Base-by-base conservation (phyloP, 257 asterid genomes). In the Pogostemon cablin region DNA sequence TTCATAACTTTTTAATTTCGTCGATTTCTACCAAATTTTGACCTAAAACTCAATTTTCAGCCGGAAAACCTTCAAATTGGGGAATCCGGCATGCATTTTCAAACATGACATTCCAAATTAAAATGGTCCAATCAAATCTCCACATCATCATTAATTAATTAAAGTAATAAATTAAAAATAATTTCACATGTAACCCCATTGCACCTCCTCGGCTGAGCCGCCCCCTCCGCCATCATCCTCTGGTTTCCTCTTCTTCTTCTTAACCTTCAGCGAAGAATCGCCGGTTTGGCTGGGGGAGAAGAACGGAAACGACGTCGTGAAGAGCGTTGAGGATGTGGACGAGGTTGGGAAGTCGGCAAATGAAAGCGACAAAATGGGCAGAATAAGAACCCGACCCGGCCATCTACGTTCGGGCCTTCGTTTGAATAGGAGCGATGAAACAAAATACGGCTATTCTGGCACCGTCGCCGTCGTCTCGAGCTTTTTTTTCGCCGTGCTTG, bases 321-420 rank as follows among this genome's bases (percentile, higher is more conserved):
- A 80, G 52, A 86, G 74, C 5, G 90, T 68, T 6, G 96, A 87
- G 0, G 93, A 85, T 0, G 92, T 71, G 7, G 98, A 83, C 0
- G 92, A 80, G 15, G 87, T 47, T 41, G 91, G 75, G 1, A 85
- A 73, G 52, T 85, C 89, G 3, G 83, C 62, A 40, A 76, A 61
- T 3, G 90, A 76, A 1, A 81, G 77, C 49, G 98, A 87, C 41
- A 87, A 68, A 4, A 82, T 78, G 43, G 91, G 87, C 95, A 96
- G 86, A 12, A 86, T 83, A 5, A 88, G 84, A 0, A 79, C 72
- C 93, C 87, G 6, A 82, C 68, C 58, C 97, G 72, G 15, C 80
- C 0, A 96, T 70, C 66, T 90, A 90, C 11, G 90, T 93, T 60
- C 98, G 81, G 34, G 98, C 97, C 81, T 88, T 92, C 8, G 96